Base-by-base conservation (phyloP, 495 filamentous ascomycete species). In the Hyaloscypha hepaticicola region DNA sequence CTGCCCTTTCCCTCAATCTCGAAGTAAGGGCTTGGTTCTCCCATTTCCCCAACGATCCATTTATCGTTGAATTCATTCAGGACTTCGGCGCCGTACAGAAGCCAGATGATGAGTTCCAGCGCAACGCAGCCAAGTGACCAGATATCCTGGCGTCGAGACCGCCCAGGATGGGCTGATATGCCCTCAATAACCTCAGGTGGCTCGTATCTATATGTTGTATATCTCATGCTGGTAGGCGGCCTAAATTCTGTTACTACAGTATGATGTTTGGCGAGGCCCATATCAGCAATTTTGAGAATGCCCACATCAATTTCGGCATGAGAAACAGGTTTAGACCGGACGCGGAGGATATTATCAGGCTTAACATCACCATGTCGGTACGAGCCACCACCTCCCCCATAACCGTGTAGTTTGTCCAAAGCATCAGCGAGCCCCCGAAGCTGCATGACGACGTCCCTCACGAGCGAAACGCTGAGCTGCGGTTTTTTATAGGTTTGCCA, bases 41-140 rank as follows among this genome's bases (percentile, higher is more conserved):
- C 34, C 29, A 57, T 22, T 19, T 57, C 25, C 7, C 55, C 2
- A 56, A 22, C 25, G 0, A 53, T 1, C 5, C 66, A 48, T 33
- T 67, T 34, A 25, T 2, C 27, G 8, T 58, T 58, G 25, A 50
- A 57, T 8, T 48, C 29, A 8, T 50, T 25, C n/a, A 60, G 5
- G 22, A 33, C 14, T 1, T 55, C 21, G 12, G 26, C 38, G 55
- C 55, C 59, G 27, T 50, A 31, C 45, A 61, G 53, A 5, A 69
- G 51, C 71, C 71, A 73, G 14, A 61, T 70, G 21, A 72, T 16
- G 31, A 69, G 65, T 53, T 81, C 79, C 2, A 82, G 68, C 51
- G 73, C 76, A 9, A 82, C 66, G 56, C 78, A 79, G 7, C 78
- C 79, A 6, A 82, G 69, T 7, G 73, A 74, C 77, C 77, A 82